Evolutionary conservation across 2,329 filamentous ascomycete species (phyloP).

Genomic region (Pseudogymnoascus destructans): DNA sequence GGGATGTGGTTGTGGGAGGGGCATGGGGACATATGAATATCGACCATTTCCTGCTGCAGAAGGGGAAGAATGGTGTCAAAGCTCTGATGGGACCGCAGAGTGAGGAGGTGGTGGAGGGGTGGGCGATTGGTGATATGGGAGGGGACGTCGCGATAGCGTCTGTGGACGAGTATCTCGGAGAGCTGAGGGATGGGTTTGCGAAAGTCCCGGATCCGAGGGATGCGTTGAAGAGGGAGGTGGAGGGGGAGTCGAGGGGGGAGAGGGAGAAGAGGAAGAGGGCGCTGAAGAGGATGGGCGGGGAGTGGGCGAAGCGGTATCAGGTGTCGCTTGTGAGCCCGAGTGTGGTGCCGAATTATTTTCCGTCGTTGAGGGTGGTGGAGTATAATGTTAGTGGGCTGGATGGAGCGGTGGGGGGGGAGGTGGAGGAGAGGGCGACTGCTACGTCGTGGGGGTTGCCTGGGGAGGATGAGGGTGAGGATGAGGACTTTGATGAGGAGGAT

Average conservation of each 20-base stretch:
- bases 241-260: slow-evolving; percentile 31
- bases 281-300: slow-evolving; percentile 58
- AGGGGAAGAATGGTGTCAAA: slow-evolving; percentile 53
- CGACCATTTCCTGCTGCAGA: slow-evolving; percentile 90
- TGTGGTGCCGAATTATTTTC: slow-evolving; percentile 85
- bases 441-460: slow-evolving; percentile 15
- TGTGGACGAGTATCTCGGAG: slow-evolving; percentile 67
- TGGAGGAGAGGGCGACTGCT: not conserved
- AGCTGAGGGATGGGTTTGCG: slow-evolving; percentile 66
- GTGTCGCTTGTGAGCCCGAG: slow-evolving; percentile 72
- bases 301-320: slow-evolving; percentile 74
- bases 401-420: not conserved
- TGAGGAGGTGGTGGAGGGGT: slow-evolving; percentile 17
- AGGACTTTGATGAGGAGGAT: slow-evolving; percentile 16
- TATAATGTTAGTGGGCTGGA: slow-evolving; percentile 61
- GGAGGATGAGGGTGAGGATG: not conserved
- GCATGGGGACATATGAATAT: slow-evolving; percentile 97
- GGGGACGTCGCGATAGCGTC: slow-evolving; percentile 50
- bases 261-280: slow-evolving; percentile 42
- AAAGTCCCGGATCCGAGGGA: slow-evolving; percentile 44
- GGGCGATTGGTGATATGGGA: slow-evolving; percentile 30
- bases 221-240: slow-evolving; percentile 23
- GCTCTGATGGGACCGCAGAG: slow-evolving; percentile 38
- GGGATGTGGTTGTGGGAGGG: slow-evolving; percentile 70
- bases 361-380: slow-evolving; percentile 76